A percentile compares a stretch with the other conserved stretches of the same genome.
Conservation (phyloP, 2,329 filamentous ascomycete genomes). For the Aspergillus carbonarius region DNA sequence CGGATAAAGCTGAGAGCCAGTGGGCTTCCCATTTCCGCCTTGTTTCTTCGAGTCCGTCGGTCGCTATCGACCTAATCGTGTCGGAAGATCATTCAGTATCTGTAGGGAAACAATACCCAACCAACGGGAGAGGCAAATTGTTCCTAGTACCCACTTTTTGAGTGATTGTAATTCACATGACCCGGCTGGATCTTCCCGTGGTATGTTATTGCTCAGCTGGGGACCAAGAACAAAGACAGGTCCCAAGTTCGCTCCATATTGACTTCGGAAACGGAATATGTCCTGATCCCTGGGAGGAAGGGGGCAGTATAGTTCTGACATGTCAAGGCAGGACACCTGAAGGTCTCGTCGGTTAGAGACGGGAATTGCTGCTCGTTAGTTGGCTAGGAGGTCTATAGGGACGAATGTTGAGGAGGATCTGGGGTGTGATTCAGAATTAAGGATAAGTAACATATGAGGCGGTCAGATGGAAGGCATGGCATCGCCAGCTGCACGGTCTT, state of each 20-base stretch:
- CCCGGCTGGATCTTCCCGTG: slow-evolving; percentile 42
- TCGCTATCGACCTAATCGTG: slow-evolving; percentile 40
- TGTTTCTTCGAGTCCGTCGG: slow-evolving; percentile 50
- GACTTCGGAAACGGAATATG: slow-evolving; percentile 56
- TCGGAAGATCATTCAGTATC: neutral
- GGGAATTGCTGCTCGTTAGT: neutral
- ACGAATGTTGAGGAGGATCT: neutral
- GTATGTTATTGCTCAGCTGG: slow-evolving; percentile 56
- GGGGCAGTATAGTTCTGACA: slow-evolving; percentile 1
- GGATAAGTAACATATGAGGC: neutral
- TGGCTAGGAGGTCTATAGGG: neutral
- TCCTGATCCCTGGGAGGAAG: slow-evolving; percentile 20
- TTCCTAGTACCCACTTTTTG: slow-evolving; percentile 31
- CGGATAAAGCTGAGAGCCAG: slow-evolving; percentile 53
- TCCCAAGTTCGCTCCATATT: slow-evolving; percentile 60
- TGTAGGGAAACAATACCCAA: neutral
- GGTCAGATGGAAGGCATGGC: neutral
- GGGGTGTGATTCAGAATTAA: neutral
- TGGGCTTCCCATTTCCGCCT: slow-evolving; percentile 54
- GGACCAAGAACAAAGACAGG: slow-evolving; percentile 61
- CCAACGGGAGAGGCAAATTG: neutral
- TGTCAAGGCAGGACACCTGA: neutral
- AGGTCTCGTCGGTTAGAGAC: neutral
- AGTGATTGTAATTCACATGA: slow-evolving; percentile 55
- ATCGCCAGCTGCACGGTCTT: neutral